Evolutionary conservation across 192 early-diverging fungal genomes (phyloP).

Genomic region (Dissophora globulifera): DNA sequence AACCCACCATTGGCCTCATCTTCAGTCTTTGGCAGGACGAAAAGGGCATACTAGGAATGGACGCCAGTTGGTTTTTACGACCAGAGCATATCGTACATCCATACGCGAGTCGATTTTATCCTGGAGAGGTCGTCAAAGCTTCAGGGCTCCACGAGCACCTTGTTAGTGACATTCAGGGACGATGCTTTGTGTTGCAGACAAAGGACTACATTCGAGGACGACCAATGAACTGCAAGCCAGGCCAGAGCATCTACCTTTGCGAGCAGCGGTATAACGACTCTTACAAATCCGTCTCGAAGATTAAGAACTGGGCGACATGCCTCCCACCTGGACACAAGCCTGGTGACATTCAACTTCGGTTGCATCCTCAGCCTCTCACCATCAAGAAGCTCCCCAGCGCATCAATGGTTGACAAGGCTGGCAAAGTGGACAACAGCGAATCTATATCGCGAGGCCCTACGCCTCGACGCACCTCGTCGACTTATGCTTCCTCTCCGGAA

Average conservation of each 20-base stretch:
- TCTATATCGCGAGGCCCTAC: constrained; percentile 23
- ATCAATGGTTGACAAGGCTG: constrained; percentile 50
- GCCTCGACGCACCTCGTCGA: constrained; percentile 7
- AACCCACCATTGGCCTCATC: constrained; percentile 74
- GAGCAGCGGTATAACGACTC: constrained; percentile 71
- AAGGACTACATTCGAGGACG: constrained; percentile 68
- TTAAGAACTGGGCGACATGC: constrained; percentile 70
- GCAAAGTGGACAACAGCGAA: constrained; percentile 23
- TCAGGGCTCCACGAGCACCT: constrained; percentile 63
- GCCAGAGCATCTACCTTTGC: constrained; percentile 69
- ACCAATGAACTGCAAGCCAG: constrained; percentile 56
- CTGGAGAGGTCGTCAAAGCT: constrained; percentile 75
- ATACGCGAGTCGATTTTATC: constrained; percentile 63
- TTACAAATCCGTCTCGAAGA: constrained; percentile 65
- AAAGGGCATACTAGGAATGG: constrained; percentile 51
- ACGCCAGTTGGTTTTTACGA: constrained; percentile 69
- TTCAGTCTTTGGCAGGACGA: constrained; percentile 59
- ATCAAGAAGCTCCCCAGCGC: constrained; percentile 51
- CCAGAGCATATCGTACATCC: constrained; percentile 74
- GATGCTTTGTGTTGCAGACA: constrained; percentile 68
- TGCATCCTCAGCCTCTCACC: constrained; percentile 32
- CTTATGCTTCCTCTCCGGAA: background rate
- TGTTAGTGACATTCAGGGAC: constrained; percentile 66
- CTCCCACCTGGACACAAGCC: constrained; percentile 61
- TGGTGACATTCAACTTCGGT: constrained; percentile 41